Evolutionary conservation across 2,329 filamentous ascomycete species (phyloP).

Genomic region (Epichloe amarillans): DNA sequence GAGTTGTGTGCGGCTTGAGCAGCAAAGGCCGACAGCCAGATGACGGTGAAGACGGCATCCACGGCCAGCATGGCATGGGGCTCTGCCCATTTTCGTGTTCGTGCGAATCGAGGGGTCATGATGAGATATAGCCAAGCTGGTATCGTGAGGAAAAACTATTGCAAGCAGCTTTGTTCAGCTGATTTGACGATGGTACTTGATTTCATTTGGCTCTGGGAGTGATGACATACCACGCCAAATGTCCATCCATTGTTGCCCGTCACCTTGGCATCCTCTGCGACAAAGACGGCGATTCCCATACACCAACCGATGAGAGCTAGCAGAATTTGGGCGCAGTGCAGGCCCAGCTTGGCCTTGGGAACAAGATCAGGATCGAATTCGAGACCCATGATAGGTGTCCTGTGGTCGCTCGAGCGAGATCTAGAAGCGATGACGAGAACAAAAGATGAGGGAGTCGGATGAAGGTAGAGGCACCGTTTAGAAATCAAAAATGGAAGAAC

Average conservation of each 20-base stretch:
- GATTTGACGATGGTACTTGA: neutral
- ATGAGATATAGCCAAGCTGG: constrained; percentile 52
- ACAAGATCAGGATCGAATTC: constrained; percentile 41
- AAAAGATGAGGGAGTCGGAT: no score
- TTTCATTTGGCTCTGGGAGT: neutral
- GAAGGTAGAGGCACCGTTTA: no score
- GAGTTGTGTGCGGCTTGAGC: constrained; percentile 52
- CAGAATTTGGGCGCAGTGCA: constrained; percentile 43
- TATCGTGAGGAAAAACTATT: constrained; percentile 50
- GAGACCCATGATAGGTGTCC: constrained; percentile 26
- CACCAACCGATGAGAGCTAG: constrained; percentile 43
- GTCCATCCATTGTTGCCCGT: constrained; percentile 49
- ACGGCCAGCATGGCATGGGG: constrained; percentile 47
- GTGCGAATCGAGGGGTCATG: constrained; percentile 49
- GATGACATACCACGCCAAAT: constrained; percentile 43
- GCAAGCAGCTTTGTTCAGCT: neutral
- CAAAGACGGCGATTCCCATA: constrained; percentile 47
- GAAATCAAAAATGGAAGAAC: neutral
- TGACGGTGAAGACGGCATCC: constrained; percentile 42
- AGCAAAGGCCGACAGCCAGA: constrained; percentile 56
- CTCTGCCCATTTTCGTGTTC: constrained; percentile 47
- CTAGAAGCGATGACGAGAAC: no score
- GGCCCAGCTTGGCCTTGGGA: constrained; percentile 40
- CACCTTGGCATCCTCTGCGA: constrained; percentile 31
- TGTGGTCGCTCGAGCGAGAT: neutral